These are phyloP conservation scores for Alloascoidea africana DNA, from an alignment of 805 yeast species.

Conservation along the genomic window DNA sequence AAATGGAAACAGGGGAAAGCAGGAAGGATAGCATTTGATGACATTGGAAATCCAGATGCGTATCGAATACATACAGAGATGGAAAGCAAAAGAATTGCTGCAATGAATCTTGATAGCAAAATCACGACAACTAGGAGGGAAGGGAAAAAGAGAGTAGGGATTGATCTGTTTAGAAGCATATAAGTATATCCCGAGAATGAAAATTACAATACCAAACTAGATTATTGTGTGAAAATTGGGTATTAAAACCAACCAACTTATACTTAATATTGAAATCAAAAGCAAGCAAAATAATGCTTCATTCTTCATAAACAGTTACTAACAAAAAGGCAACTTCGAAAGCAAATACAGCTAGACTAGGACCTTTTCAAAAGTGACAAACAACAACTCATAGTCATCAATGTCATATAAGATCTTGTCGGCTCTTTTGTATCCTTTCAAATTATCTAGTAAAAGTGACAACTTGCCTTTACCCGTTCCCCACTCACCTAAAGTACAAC, in stretches of 20 bases:
- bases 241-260: too few relatives aligned
- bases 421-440: slow-evolving; percentile 38
- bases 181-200: too few relatives aligned
- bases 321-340: too few relatives aligned
- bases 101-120: not conserved
- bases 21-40: slow-evolving; percentile 19
- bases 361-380: slow-evolving; percentile 40
- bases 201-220: too few relatives aligned
- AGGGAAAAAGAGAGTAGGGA: too few relatives aligned
- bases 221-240: too few relatives aligned
- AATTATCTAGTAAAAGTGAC: slow-evolving; percentile 10
- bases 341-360: not conserved
- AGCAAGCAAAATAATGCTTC: too few relatives aligned
- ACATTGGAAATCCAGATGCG: slow-evolving; percentile 9
- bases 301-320: too few relatives aligned
- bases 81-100: not conserved
- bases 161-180: too few relatives aligned
- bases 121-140: too few relatives aligned
- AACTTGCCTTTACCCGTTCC: slow-evolving; percentile 5
- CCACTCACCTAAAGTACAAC: slow-evolving; percentile 4
- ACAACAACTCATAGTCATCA: slow-evolving; percentile 57
- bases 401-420: slow-evolving; percentile 66
- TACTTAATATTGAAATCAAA: too few relatives aligned
- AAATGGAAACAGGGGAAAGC: slow-evolving; percentile 43
- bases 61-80: slow-evolving; percentile 1